Evolutionary conservation across 768 basidiomycete species (phyloP).

Genomic region (Wakefieldia striispora): DNA sequence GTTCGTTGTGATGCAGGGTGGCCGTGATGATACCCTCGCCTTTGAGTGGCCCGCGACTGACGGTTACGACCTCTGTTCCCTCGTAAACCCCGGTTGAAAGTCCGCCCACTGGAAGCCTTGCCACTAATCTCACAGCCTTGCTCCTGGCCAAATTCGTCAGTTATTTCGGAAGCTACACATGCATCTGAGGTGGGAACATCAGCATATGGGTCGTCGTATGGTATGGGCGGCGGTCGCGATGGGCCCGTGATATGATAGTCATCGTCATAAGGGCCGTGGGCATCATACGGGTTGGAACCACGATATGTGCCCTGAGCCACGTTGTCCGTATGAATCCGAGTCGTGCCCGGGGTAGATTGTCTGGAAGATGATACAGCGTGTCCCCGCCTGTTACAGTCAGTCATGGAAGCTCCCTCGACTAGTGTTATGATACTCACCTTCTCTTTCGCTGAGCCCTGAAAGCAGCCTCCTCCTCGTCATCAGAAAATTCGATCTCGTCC

Average conservation of each 20-base stretch:
- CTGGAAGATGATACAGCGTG: constrained; percentile 55
- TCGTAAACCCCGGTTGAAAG: constrained; percentile 26
- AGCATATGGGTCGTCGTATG: constrained; percentile 80
- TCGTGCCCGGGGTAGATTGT: constrained; percentile 51
- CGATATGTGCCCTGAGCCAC: constrained; percentile 44
- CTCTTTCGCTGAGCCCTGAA: constrained; percentile 59
- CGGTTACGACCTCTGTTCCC: constrained; percentile 22
- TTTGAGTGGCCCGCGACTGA: constrained; percentile 16
- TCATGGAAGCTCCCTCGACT: not conserved
- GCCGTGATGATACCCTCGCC: constrained; percentile 14
- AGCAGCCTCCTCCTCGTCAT: constrained; percentile 87
- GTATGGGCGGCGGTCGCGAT: constrained; percentile 63
- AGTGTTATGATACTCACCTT: constrained; percentile 42
- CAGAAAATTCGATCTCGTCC: constrained; percentile 90
- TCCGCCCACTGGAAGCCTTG: constrained; percentile 17
- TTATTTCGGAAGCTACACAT: not conserved
- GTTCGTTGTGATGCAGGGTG: constrained; percentile 23
- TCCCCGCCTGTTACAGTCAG: constrained; percentile 42
- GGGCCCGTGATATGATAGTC: constrained; percentile 51
- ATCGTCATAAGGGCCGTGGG: constrained; percentile 66
- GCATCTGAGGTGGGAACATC: constrained; percentile 39
- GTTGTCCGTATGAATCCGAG: constrained; percentile 55
- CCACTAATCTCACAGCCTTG: constrained; percentile 24
- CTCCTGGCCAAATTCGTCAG: constrained; percentile 14
- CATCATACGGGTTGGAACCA: constrained; percentile 62